These are phyloP conservation scores for Candida morakotiae DNA, from an alignment of 805 yeast species.

Conservation along the genomic window DNA sequence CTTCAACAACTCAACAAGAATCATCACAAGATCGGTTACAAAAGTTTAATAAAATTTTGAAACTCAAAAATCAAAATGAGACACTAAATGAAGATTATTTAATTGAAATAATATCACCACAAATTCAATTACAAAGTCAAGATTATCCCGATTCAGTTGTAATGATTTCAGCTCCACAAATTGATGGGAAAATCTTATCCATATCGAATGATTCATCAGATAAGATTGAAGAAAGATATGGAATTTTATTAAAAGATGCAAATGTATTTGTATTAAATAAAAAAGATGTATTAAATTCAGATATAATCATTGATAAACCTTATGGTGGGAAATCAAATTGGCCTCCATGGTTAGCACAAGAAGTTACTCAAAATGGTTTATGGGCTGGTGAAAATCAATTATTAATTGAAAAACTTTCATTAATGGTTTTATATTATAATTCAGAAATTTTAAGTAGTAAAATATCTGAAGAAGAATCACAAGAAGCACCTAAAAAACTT, in stretches of 20 bases:
- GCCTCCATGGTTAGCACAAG: slow-evolving; percentile 91
- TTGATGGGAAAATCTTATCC: slow-evolving; percentile 66
- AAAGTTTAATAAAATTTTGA: slow-evolving; percentile 29
- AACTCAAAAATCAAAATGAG: slow-evolving; percentile 17
- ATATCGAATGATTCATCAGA: slow-evolving; percentile 42
- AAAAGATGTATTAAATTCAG: slow-evolving; percentile 16
- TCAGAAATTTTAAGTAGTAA: slow-evolving; percentile 23
- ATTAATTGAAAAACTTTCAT: slow-evolving; percentile 61
- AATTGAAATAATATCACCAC: slow-evolving; percentile 39
- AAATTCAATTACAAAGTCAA: slow-evolving; percentile 38
- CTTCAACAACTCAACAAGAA: neutral
- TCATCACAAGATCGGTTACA: slow-evolving; percentile 18
- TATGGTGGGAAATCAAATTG: slow-evolving; percentile 65
- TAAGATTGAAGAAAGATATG: slow-evolving; percentile 62
- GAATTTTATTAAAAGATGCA: slow-evolving; percentile 64
- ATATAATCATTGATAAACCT: slow-evolving; percentile 27
- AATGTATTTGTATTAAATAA: slow-evolving; percentile 58
- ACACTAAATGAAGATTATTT: slow-evolving; percentile 34
- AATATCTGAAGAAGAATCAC: slow-evolving; percentile 7
- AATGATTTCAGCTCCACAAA: slow-evolving; percentile 67
- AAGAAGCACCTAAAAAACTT: slow-evolving; percentile 32
- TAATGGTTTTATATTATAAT: slow-evolving; percentile 55
- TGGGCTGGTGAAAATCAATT: slow-evolving; percentile 44
- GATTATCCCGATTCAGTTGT: slow-evolving; percentile 51
- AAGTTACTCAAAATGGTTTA: slow-evolving; percentile 46